Conservation (phyloP, 1,284 basidiomycete genomes). For the Austropuccinia psidii region DNA sequence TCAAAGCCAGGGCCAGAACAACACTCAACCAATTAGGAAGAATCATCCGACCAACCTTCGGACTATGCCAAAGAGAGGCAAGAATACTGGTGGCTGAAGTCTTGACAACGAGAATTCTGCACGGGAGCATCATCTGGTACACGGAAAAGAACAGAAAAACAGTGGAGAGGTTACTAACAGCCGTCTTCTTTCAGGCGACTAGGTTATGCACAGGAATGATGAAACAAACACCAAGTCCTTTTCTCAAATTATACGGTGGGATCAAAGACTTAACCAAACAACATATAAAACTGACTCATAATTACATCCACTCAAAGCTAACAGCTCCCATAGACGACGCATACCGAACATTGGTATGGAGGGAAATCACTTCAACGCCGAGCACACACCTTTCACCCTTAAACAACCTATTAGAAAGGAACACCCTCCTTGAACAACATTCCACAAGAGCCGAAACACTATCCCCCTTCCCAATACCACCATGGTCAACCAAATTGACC, state of each 20-base stretch:
- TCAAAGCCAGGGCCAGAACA: not conserved
- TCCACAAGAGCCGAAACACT: not conserved
- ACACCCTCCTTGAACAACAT: not conserved
- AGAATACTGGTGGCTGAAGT: not conserved
- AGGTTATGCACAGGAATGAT: not conserved
- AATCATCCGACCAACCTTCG: not conserved
- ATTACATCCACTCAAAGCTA: not conserved
- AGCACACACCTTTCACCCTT: not conserved
- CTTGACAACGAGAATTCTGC: not conserved
- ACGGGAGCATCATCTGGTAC: slow-evolving; percentile 14
- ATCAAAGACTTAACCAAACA: not conserved
- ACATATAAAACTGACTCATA: not conserved
- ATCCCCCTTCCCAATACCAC: not conserved
- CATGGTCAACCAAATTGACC: not conserved
- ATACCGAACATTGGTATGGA: not conserved
- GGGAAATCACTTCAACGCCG: not conserved
- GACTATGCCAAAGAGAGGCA: not conserved
- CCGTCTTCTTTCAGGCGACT: not conserved
- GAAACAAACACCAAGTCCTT: not conserved
- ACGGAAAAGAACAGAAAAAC: not conserved
- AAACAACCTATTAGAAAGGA: not conserved
- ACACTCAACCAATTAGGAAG: not conserved
- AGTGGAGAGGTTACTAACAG: not conserved
- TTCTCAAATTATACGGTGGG: not conserved
- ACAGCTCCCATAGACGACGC: not conserved